Evolutionary conservation across 768 basidiomycete species (phyloP).

Genomic region (Dacryopinax spathularia): DNA sequence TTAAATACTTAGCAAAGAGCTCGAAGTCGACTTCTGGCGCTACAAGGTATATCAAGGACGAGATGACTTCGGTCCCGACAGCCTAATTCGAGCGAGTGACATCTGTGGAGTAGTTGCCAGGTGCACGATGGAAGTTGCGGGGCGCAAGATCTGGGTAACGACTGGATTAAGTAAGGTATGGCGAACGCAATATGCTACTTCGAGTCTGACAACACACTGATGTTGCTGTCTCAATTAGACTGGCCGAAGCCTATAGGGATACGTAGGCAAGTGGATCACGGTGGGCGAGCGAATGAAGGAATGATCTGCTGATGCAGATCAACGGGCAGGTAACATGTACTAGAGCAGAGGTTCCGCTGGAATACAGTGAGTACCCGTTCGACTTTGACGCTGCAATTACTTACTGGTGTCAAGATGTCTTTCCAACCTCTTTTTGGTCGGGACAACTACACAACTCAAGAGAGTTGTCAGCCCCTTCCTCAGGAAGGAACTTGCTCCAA

Average conservation of each 20-base stretch:
- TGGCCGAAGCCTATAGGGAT: neutral
- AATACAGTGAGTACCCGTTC: neutral
- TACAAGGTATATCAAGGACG: neutral
- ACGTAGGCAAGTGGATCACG: neutral
- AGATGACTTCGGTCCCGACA: neutral
- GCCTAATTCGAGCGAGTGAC: neutral
- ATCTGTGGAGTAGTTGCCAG: neutral
- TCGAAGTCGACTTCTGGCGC: neutral
- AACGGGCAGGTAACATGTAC: neutral
- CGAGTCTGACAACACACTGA: too few relatives aligned
- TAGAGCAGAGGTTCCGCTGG: too few relatives aligned
- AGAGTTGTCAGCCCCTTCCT: neutral
- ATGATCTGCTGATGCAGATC: too few relatives aligned
- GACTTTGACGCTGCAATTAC: too few relatives aligned
- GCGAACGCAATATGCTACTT: too few relatives aligned
- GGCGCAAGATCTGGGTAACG: neutral
- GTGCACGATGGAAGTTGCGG: neutral
- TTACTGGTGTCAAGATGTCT: too few relatives aligned
- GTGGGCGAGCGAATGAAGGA: too few relatives aligned
- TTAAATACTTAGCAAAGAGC: neutral
- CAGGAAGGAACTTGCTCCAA: neutral
- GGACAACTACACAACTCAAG: neutral
- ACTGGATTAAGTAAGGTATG: neutral
- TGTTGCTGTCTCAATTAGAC: too few relatives aligned
- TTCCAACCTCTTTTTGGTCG: neutral